Evolutionary conservation across 2,329 filamentous ascomycete species (phyloP), one percentile per base, ranked within the genome.

Genomic region (Colletotrichum trifolii): DNA sequence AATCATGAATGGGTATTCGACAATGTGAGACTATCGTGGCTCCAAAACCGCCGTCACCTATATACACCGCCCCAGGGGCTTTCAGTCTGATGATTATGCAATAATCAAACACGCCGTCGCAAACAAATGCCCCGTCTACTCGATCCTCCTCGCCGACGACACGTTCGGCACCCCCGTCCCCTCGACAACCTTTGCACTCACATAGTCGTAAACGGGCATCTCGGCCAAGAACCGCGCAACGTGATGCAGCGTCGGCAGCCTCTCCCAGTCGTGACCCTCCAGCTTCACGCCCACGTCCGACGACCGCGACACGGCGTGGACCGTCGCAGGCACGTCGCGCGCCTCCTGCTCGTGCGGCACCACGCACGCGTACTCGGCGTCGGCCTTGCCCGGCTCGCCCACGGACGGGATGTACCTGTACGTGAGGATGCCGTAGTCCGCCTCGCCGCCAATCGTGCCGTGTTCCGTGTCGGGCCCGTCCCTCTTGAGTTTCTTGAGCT

Each of bases 211-310:
- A 2, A 89, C 73, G 0, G 87, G 87, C 5, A 90, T 77, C 67
- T 87, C 83, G 1, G 81, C 80, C 60, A 89, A 72, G 12, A 81
- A 76, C 17, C 75, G 73, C 6, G 86, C 75, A 8, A 90, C 75
- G 70, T 89, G 85, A 70, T 90, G 86, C 56, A 90, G 74, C 2
- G 87, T 90, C 0, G 88, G 88, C 63, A 90, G 71, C 5, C 74
- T 76, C 50, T 85, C 76, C 86, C 82, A 86, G 69, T 86, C 81
- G 13, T 82, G 68, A 0, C 75, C 76, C 43, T 85, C 78, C 58
- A 88, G 81, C 54, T 76, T 73, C 54, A 89, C 73, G 1, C 83
- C 82, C 11, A 78, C 78, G 1, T 70, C 73, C 0, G 82, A 75
- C 35, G 54, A 56, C 54, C 75, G 74, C 40, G 73, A 73, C 33